These are phyloP conservation scores for Aspergillus latus DNA, from an alignment of 2,329 filamentous ascomycete species.

Conservation along the genomic window DNA sequence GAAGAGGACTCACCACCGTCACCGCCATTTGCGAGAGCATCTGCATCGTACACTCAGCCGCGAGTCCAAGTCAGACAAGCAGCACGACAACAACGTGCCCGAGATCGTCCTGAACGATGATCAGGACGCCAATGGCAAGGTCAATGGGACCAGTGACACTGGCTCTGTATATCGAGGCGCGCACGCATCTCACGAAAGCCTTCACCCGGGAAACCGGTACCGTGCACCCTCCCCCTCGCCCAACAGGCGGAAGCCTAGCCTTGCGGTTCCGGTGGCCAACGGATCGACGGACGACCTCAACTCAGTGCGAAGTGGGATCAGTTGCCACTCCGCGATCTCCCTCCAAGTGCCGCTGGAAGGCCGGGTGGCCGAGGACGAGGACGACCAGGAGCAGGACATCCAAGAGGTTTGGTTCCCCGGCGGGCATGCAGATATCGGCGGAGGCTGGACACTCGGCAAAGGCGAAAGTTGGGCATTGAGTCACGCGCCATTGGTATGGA, in stretches of 20 bases:
- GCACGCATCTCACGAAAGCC: constrained; percentile 24
- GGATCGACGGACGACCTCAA: constrained; percentile 31
- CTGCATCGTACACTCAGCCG: constrained; percentile 21
- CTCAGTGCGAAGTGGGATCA: constrained; percentile 33
- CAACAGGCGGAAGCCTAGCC: constrained; percentile 18
- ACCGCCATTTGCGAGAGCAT: constrained; percentile 23
- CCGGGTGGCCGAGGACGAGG: constrained; percentile 21
- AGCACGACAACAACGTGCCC: constrained; percentile 26
- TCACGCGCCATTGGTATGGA: constrained; percentile 58
- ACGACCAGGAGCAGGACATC: constrained; percentile 63
- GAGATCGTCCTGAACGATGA: constrained; percentile 35
- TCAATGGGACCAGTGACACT: constrained; percentile 3
- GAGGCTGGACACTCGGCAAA: constrained; percentile 64
- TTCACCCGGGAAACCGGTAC: constrained; percentile 26
- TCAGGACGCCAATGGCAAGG: constrained; percentile 3
- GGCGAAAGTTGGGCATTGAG: constrained; percentile 11
- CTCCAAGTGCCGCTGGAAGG: constrained; percentile 27
- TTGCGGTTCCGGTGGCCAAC: constrained; percentile 30
- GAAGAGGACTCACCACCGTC: constrained; percentile 19
- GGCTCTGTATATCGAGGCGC: constrained; percentile 33
- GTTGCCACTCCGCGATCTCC: constrained; percentile 31
- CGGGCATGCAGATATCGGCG: constrained; percentile 75
- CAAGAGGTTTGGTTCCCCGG: constrained; percentile 75
- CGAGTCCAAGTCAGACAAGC: constrained; percentile 17
- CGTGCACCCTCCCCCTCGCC: constrained; percentile 26